Base-by-base conservation (phyloP, 345 rosid genomes). In the Aquilaria yunnanensis region DNA sequence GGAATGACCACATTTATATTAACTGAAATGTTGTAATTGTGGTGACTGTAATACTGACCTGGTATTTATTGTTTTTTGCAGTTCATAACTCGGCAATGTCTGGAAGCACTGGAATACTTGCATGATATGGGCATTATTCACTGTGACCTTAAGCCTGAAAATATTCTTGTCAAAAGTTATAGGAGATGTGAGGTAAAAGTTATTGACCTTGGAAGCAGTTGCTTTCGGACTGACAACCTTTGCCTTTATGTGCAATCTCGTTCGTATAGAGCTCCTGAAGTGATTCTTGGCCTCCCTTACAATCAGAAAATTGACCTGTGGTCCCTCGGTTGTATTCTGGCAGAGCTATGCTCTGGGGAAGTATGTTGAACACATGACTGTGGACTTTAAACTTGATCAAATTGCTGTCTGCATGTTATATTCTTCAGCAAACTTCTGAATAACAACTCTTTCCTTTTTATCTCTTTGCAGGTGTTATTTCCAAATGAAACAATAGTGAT, bases 131-230 rank as follows among this genome's bases (percentile, higher is more conserved):
- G n/a, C n/a, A n/a, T n/a, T n/a, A n/a, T n/a, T n/a, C n/a, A n/a
- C n/a, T n/a, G n/a, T n/a, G n/a, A 94, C 81, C 84, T 94, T 46
- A 94, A 94, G 76, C 97, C 97, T 2, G 97, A 94, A 71, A 94
- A 94, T 48, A 80, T 94, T 70, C 83, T 94, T 29, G 83, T 94
- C 57, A 94, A 85, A 74, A 88, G 93, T 72, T 90, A 94, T 75
- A 76, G 79, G 47, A 85, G 79, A 75, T 83, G 91, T 12, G 85
- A 83, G 73, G 70, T 90, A 54, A 94, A 94, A 69, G 78, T 90
- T 62, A 94, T 94, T n/a, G 99, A 94, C 77, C 97, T 94, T 13
- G 99, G 99, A 68, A 90, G 97, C 78, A 94, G 99, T 67, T 90
- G 99, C 78, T 94, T 94, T 72, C 80, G 66, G 54, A 77, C 90